phyloP scores from a whole-genome alignment of 2,329 filamentous ascomycete genomes.

The Fonsecaea pedrosoi region DNA sequence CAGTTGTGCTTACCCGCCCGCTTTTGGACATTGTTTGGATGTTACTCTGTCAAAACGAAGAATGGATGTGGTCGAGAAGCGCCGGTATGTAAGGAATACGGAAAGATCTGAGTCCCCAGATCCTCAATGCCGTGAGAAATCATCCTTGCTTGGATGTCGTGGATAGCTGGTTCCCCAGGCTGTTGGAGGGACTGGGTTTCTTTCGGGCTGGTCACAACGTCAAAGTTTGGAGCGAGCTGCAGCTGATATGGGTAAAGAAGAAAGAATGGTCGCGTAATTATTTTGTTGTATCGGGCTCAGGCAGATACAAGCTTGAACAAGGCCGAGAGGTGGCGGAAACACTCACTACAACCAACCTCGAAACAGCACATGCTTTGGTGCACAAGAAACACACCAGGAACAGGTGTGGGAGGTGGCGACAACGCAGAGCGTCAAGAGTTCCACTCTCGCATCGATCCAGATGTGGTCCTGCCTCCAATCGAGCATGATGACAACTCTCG shows the following conservation, averaged over 20 bases:
- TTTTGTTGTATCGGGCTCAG: no score
- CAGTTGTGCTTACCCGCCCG: no score
- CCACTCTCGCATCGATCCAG: background rate
- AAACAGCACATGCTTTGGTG: no score
- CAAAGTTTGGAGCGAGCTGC: slow-evolving; percentile 7
- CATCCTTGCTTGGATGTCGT: slow-evolving; percentile 45
- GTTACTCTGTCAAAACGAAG: no score
- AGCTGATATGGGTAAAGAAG: slow-evolving; percentile 5
- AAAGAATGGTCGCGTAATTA: slow-evolving; percentile 23
- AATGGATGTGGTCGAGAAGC: no score
- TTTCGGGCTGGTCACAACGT: background rate
- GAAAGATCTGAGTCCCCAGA: slow-evolving; percentile 55
- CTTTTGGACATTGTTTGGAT: no score
- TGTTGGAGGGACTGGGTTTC: slow-evolving; percentile 22
- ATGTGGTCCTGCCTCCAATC: background rate
- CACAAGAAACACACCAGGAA: no score
- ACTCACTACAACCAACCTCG: no score
- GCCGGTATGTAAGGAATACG: no score
- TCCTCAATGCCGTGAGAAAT: slow-evolving; percentile 58
- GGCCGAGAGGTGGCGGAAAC: no score
- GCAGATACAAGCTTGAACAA: no score
- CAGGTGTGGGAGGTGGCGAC: no score
- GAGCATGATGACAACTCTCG: background rate
- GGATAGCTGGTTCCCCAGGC: slow-evolving; percentile 41
- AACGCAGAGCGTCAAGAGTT: background rate